Base-by-base conservation (phyloP, 2,329 filamentous ascomycete species). In the Aureobasidium sp. region DNA sequence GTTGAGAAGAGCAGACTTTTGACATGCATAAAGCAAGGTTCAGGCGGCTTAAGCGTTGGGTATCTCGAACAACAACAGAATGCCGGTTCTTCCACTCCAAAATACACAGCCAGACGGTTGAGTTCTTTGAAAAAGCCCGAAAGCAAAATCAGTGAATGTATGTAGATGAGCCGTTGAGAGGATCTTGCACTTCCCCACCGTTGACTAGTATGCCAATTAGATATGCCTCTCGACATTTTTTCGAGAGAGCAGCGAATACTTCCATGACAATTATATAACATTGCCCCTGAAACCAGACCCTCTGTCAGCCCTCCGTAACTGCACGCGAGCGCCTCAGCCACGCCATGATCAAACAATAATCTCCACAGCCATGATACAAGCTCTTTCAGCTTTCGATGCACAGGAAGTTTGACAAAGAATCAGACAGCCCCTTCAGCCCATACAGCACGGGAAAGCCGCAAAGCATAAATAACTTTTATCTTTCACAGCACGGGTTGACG, bases 211-310 rank as follows among this genome's bases (percentile, higher is more conserved):
- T 57, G 13, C 19, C 53, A 43, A 25, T 35, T 19, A 29, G 5
- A 21, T 19, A 35, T 35, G 17, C 35, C 35, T 9, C 19, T 57
- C 38, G 19, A 35, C 13, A 17, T 23, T 19, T 10, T 33, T 31
- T 7, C 17, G 15, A 13, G 10, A 42, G 10, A 31, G n/a, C 37
- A 42, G 10, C 25, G 17, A 23, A 54, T 25, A 21, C 37, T 11
- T 38, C 25, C 17, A 27, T 57, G 40, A 57, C 53, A 57, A 45
- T 43, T 25, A 57, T 23, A 49, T 54, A 57, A 45, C 53, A 35
- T 6, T 35, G 17, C 27, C 53, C 40, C 40, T 57, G 38, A 45
- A 19, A 45, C 23, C 25, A 55, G 19, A 35, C 38, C 9, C 27
- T 47, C 45, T 45, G 27, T 33, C 29, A 45, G 21, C 19, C 19